Percentiles rank a stretch among this genome's conserved stretches.
phyloP scores from a whole-genome alignment of 2,329 filamentous ascomycete genomes.

The Albophoma yamanashiensis region DNA sequence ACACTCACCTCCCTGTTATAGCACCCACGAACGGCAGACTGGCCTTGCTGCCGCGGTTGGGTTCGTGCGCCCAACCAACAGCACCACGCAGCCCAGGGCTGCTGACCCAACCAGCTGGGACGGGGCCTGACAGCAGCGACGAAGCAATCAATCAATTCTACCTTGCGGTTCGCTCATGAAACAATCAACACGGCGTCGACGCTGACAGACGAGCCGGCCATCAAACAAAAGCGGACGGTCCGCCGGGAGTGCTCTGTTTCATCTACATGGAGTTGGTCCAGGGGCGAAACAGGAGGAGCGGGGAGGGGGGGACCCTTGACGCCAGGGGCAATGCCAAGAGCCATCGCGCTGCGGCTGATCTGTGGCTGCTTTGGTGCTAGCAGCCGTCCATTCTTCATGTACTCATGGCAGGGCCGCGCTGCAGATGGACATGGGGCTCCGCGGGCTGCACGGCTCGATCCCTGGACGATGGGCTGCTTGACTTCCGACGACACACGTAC shows the following conservation, averaged over 20 bases:
- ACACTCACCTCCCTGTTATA: not conserved
- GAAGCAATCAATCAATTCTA: not conserved
- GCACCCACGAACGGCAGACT: not conserved
- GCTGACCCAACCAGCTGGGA: not conserved
- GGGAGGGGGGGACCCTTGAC: not conserved
- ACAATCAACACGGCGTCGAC: not conserved
- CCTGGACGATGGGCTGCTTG: not conserved
- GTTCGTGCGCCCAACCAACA: not conserved
- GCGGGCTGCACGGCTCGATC: not conserved
- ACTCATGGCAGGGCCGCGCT: not conserved
- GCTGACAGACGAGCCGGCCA: not conserved
- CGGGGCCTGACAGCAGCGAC: not conserved
- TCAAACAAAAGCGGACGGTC: not conserved
- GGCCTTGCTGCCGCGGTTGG: not conserved
- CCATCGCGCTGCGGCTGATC: not conserved
- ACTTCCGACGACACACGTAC: not conserved
- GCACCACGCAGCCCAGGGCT: not conserved
- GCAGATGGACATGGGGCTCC: not conserved
- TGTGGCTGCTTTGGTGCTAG: not conserved
- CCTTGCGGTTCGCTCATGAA: not conserved
- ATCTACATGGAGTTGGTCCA: not conserved
- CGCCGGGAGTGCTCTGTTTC: not conserved
- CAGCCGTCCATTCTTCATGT: not conserved
- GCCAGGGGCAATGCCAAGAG: not conserved
- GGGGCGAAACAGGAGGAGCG: not conserved